Percentiles rank a stretch among this genome's conserved stretches.
These are phyloP conservation scores for Amborella trichopoda DNA, from an alignment of 164 flowering plant genomes.

Conservation along the genomic window DNA sequence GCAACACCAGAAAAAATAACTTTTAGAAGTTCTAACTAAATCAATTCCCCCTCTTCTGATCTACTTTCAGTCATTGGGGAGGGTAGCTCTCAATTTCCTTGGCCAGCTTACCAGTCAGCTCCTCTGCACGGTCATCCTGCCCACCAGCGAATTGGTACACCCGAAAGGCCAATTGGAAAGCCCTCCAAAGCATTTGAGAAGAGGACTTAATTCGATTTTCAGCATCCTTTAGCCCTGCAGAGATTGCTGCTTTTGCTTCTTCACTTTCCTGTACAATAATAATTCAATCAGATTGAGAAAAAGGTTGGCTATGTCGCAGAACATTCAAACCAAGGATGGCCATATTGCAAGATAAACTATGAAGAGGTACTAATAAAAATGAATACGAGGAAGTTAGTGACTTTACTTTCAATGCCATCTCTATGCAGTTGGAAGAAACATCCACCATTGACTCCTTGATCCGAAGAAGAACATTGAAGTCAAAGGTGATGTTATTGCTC, in stretches of 20 bases:
- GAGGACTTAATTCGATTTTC: constrained; percentile 19
- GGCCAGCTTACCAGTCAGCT: constrained; percentile 51
- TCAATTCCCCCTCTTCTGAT: too few relatives aligned
- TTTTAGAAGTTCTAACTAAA: too few relatives aligned
- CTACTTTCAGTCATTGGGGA: too few relatives aligned
- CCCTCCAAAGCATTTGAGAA: constrained; percentile 60
- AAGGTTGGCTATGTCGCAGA: background rate
- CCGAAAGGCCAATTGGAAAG: constrained; percentile 69
- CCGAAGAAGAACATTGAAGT: constrained; percentile 41
- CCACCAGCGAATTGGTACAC: constrained; percentile 83
- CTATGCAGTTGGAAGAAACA: constrained; percentile 75
- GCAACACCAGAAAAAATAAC: too few relatives aligned
- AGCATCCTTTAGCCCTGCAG: constrained; percentile 8
- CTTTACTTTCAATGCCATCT: constrained; percentile 67
- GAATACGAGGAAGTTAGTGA: too few relatives aligned
- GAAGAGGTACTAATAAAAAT: too few relatives aligned
- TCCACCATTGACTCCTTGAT: constrained; percentile 85
- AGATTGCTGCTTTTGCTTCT: constrained; percentile 22
- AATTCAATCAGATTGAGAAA: too few relatives aligned
- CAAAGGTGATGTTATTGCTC: constrained; percentile 52
- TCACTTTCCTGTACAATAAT: constrained; percentile 30
- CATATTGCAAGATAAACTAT: background rate
- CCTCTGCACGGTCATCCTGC: constrained; percentile 77
- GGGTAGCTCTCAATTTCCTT: constrained; percentile 51
- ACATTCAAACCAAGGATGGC: background rate